These are phyloP conservation scores for Hysterium pulicare DNA, from an alignment of 2,329 filamentous ascomycete genomes.

Conservation along the genomic window DNA sequence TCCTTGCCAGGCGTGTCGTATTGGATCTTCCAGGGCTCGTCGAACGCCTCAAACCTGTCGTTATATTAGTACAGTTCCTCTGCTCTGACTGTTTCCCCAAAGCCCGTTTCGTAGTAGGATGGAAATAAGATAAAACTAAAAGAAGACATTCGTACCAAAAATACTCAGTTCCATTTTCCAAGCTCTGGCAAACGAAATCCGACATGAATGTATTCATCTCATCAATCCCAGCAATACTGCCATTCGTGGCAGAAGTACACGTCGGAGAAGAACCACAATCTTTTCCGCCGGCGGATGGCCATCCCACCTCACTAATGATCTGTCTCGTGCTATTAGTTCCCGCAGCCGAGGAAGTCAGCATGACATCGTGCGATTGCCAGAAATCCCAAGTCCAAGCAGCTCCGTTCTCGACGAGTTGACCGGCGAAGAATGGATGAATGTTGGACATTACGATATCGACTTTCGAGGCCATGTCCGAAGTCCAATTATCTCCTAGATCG, in stretches of 20 bases:
- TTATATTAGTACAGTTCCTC: conserved; percentile 9
- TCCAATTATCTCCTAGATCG: conserved; percentile 89
- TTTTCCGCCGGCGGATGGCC: conserved; percentile 80
- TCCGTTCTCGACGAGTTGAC: conserved; percentile 64
- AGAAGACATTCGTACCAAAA: conserved; percentile 65
- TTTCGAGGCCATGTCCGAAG: conserved; percentile 59
- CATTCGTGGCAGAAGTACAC: conserved; percentile 56
- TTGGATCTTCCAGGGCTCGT: conserved; percentile 87
- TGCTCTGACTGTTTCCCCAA: not conserved
- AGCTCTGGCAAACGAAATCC: conserved; percentile 76
- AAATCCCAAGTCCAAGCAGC: conserved; percentile 80
- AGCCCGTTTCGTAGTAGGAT: not conserved
- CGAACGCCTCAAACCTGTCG: conserved; percentile 80
- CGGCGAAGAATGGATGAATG: conserved; percentile 93
- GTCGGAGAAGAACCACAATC: conserved; percentile 61
- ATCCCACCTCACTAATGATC: conserved; percentile 87
- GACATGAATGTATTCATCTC: conserved; percentile 85
- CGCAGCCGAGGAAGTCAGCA: conserved; percentile 54
- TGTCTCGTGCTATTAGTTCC: conserved; percentile 58
- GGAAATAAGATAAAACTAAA: not conserved
- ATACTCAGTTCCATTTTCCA: conserved; percentile 82
- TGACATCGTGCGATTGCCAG: conserved; percentile 68
- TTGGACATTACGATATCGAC: conserved; percentile 95
- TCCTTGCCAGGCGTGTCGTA: conserved; percentile 65
- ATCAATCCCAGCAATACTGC: conserved; percentile 72